Base-by-base conservation (phyloP, 169 alveolate genomes). In the Plasmodium gaboni region DNA sequence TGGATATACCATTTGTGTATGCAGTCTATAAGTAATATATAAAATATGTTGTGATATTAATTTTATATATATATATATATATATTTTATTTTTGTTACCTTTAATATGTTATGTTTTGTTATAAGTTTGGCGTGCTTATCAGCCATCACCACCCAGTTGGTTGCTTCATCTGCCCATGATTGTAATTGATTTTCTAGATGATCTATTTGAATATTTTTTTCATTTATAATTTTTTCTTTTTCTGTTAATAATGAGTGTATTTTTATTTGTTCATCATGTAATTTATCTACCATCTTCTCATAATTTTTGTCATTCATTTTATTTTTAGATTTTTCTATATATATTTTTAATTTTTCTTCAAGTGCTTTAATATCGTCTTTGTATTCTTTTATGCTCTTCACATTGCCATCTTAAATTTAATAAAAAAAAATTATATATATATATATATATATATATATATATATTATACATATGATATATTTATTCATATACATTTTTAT, bases 111-210 rank as follows among this genome's bases (percentile, higher is more conserved):
- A 26, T 78, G 78, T 22, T 78, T 78, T 12, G 74, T 78, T 12
- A 78, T 78, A 46, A 78, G 78, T 44, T 64, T 78, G 13, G 89
- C 53, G 57, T 78, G 89, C 46, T 64, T 78, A 68, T 78, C 89
- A 3, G 89, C 89, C 19, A 78, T 59, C 22, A 53, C 74, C 3
- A 78, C 76, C 89, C 89, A 78, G 9, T 78, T 78, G 12, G 89
- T 64, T 17, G 89, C 89, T 59, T 78, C 89, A 44, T 78, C 78
- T 19, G 89, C 89, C 89, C 89, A 78, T 32, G 89, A 78, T 24
- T 78, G 89, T 59, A 78, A 64, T 44, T 78, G 89, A 6, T 44
- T 17, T 26, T 78, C 78, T 22, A 78, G 22, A 46, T 59, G 50
- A 15, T 78, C 78, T 7, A 78, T 78, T 78, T 78, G 65, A 12